Percentiles rank a stretch among this genome's conserved stretches.
phyloP scores from a whole-genome alignment of 768 basidiomycete species.

The Russula vinacea region DNA sequence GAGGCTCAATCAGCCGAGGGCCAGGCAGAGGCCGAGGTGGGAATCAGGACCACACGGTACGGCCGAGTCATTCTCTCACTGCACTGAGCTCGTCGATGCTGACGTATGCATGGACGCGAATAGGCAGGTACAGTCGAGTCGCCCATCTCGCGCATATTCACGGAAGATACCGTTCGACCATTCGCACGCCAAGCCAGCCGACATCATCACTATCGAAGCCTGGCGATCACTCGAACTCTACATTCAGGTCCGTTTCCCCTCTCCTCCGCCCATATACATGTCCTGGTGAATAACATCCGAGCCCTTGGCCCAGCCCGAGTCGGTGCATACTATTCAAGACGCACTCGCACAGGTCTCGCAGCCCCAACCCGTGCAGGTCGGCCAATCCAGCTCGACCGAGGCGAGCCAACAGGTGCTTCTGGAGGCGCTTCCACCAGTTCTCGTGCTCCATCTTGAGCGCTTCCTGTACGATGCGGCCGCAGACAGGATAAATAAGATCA shows the following conservation, averaged over 20 bases:
- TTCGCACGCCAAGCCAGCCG: constrained; percentile 77
- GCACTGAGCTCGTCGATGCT: constrained; percentile 4
- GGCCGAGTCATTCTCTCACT: constrained; percentile 33
- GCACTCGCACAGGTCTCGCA: constrained; percentile 74
- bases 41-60: constrained; percentile 80
- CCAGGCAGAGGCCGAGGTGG: constrained; percentile 59
- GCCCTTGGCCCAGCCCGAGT: constrained; percentile 50
- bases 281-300: not conserved
- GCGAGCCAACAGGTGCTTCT: constrained; percentile 72
- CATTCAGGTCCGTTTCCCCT: constrained; percentile 60
- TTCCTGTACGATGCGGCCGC: constrained; percentile 80
- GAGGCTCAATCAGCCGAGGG: constrained; percentile 43
- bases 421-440: constrained; percentile 76
- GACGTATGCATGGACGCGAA: not conserved
- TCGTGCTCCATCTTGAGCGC: constrained; percentile 86
- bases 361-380: constrained; percentile 77
- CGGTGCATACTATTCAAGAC: constrained; percentile 74
- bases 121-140: constrained; percentile 79
- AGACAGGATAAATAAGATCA: constrained; percentile 79
- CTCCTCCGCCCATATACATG: no score
- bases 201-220: constrained; percentile 85
- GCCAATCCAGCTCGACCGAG: constrained; percentile 44
- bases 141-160: constrained; percentile 88
- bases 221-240: constrained; percentile 88
- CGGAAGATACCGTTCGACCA: constrained; percentile 82